phyloP scores from a whole-genome alignment of 2,329 filamentous ascomycete species.

The Shiraia sp. region DNA sequence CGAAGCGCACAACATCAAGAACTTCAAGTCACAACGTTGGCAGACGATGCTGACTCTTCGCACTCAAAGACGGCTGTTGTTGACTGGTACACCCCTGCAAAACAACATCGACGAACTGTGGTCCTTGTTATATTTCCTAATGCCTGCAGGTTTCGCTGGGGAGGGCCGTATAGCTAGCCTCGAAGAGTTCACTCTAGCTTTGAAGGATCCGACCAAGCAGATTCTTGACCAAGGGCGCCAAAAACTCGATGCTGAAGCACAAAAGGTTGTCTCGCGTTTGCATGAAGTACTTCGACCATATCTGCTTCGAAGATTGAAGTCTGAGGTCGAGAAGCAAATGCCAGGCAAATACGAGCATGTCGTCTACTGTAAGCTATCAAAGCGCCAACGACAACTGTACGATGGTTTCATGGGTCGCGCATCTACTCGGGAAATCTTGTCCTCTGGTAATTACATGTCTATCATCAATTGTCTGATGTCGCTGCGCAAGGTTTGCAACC shows the following conservation, averaged over 20 bases:
- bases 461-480: constrained; percentile 99
- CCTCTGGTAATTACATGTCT: constrained; percentile 92
- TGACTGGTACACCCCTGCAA: constrained; percentile 94
- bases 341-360: constrained; percentile 97
- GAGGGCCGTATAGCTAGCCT: constrained; percentile 90
- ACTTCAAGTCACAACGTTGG: constrained; percentile 97
- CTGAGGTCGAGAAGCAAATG: constrained; percentile 99
- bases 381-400: constrained; percentile 92
- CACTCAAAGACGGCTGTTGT: constrained; percentile 79
- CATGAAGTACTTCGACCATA: constrained; percentile 94
- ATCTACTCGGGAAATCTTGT: constrained; percentile 84
- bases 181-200: constrained; percentile 95
- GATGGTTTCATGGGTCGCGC: constrained; percentile 92
- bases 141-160: constrained; percentile 83
- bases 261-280: constrained; percentile 87
- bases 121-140: constrained; percentile 95
- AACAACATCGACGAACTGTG: constrained; percentile 97
- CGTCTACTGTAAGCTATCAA: constrained; percentile 91
- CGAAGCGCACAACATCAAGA: constrained; percentile 99
- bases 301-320: constrained; percentile 85
- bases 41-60: constrained; percentile 93
- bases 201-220: constrained; percentile 92
- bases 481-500: constrained; percentile 95
- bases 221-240: constrained; percentile 94
- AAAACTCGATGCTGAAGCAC: constrained; percentile 91